These are phyloP conservation scores for Ettlia oleoabundans DNA, from an alignment of 139 green algal genomes.

Conservation along the genomic window DNA sequence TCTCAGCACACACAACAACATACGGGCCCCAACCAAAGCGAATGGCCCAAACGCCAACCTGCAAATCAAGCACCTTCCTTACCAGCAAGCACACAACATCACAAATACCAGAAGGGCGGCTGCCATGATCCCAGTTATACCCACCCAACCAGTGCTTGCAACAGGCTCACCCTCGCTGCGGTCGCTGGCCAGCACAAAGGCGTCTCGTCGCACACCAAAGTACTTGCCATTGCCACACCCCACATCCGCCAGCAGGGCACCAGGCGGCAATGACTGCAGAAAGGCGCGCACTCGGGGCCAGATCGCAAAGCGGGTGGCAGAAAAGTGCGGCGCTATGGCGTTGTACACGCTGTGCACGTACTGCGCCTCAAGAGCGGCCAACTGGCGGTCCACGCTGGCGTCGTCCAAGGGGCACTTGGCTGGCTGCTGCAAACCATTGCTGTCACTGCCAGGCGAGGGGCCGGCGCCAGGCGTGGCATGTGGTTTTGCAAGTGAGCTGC, in stretches of 20 bases:
- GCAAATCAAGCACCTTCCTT: too few relatives aligned
- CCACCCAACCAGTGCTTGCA: background rate
- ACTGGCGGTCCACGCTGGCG: conserved; percentile 3
- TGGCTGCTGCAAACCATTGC: background rate
- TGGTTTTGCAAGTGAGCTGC: background rate
- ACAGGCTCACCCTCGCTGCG: conserved; percentile 60
- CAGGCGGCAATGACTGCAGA: conserved; percentile 72
- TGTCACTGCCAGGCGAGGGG: background rate
- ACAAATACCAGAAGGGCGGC: too few relatives aligned
- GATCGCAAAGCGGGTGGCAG: conserved; percentile 87
- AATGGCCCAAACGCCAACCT: too few relatives aligned
- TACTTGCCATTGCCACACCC: conserved; percentile 99
- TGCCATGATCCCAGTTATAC: too few relatives aligned
- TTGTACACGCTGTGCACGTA: conserved; percentile 95
- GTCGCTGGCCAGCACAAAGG: conserved; percentile 79
- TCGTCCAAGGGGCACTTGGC: background rate
- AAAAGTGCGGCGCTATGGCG: conserved; percentile 96
- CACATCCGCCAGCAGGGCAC: conserved; percentile 86
- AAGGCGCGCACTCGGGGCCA: conserved; percentile 92
- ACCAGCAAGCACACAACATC: too few relatives aligned
- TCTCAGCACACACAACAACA: too few relatives aligned
- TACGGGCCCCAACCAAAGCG: too few relatives aligned
- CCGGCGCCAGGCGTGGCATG: background rate
- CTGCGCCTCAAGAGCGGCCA: conserved; percentile 58
- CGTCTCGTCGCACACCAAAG: conserved; percentile 81